Percentiles rank a stretch among this genome's conserved stretches.
phyloP scores from a whole-genome alignment of 1,139 yeast genomes.

The Meyerozyma athensensis region DNA sequence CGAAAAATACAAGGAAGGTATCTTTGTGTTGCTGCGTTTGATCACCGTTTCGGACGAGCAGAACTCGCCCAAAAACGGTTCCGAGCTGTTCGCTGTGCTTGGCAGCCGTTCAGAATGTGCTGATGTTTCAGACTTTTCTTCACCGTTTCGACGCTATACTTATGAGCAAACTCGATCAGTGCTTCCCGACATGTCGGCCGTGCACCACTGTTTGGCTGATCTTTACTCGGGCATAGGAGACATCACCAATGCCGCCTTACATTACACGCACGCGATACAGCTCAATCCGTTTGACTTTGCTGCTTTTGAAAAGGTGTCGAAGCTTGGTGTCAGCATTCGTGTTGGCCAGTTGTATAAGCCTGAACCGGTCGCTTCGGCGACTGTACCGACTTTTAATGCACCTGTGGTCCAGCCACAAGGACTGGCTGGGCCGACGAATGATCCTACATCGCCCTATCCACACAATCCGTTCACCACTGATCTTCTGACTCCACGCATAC shows the following conservation, averaged over 20 bases:
- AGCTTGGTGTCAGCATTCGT: conserved; percentile 63
- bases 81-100: neutral
- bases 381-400: neutral
- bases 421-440: neutral
- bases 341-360: conserved; percentile 55
- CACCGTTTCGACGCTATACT: conserved; percentile 24
- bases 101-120: neutral
- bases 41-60: conserved; percentile 35
- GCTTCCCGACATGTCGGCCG: conserved; percentile 61
- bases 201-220: conserved; percentile 67
- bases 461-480: conserved; percentile 1
- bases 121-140: conserved; percentile 16
- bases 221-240: conserved; percentile 59
- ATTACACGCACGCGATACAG: conserved; percentile 64
- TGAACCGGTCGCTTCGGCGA: conserved; percentile 7
- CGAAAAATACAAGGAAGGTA: conserved; percentile 58
- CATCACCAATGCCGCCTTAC: conserved; percentile 57
- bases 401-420: neutral
- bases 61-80: conserved; percentile 7
- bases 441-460: neutral
- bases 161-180: conserved; percentile 34
- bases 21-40: conserved; percentile 44
- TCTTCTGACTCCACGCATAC: conserved; percentile 44
- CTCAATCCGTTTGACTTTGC: conserved; percentile 82
- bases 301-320: conserved; percentile 73